Conservation (phyloP, 108 stramenopile genomes). For the Aurantiochytrium sp. region DNA sequence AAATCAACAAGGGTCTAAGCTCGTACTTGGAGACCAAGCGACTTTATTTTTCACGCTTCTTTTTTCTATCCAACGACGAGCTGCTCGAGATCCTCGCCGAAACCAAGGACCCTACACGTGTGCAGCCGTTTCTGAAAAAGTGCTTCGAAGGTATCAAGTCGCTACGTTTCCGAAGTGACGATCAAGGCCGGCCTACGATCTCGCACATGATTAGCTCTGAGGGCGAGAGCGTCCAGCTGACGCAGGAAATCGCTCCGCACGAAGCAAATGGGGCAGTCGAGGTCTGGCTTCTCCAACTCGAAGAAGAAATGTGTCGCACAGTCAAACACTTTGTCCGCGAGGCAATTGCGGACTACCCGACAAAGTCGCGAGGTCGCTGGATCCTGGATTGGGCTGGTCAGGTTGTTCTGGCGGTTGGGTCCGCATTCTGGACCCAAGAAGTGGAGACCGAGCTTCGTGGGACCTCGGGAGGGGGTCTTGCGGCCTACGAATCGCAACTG, state of each 20-base stretch:
- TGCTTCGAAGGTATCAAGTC: constrained; percentile 57
- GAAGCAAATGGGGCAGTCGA: constrained; percentile 55
- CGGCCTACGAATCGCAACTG: constrained; percentile 35
- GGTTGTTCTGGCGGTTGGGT: constrained; percentile 48
- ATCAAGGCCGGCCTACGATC: constrained; percentile 38
- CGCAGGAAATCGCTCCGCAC: constrained; percentile 31
- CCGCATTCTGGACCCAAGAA: constrained; percentile 53
- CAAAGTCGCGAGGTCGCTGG: constrained; percentile 43
- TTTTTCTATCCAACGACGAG: constrained; percentile 58
- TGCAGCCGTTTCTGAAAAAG: constrained; percentile 62
- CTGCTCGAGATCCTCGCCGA: constrained; percentile 60
- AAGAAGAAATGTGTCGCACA: constrained; percentile 46
- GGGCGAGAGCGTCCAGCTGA: constrained; percentile 38
- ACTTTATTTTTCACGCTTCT: constrained; percentile 60
- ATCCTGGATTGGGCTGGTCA: constrained; percentile 59
- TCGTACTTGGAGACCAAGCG: constrained; percentile 65
- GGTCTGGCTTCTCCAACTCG: constrained; percentile 57
- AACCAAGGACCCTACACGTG: constrained; percentile 59
- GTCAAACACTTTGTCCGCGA: constrained; percentile 35
- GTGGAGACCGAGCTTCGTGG: constrained; percentile 35
- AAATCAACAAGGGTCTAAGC: constrained; percentile 55
- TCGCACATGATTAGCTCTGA: constrained; percentile 43
- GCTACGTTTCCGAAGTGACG: constrained; percentile 24
- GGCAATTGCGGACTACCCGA: constrained; percentile 45
- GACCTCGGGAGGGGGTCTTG: constrained; percentile 29